Base-by-base conservation (phyloP, 208 protist genomes). In the Leishmania martiniquensis region DNA sequence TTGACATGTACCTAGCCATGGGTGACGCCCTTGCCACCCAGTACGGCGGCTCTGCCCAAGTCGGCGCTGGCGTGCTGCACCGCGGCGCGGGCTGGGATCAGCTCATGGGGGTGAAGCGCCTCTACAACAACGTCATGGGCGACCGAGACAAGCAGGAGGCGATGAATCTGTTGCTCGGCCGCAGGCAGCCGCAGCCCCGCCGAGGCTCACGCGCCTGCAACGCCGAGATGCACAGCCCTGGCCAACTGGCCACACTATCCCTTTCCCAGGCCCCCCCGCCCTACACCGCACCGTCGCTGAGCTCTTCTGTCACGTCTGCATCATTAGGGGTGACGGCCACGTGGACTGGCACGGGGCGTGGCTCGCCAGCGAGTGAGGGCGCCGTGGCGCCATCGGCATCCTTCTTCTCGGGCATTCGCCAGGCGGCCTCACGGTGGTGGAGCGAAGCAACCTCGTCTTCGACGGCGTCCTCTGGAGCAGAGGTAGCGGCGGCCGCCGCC, bases 21-120 rank as follows among this genome's bases (percentile, higher is more conserved):
- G 92, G 93, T 25, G 94, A 98, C 75, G 85, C 89, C 5, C 89
- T 98, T 52, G 96, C 94, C 6, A 81, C 87, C 54, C 94, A 98
- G 82, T 98, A 98, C 78, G 92, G 94, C 51, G 96, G 96, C 9
- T 95, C 89, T 1, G 85, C 87, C n/a, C 91, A 94, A 76, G 94
- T 98, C 5, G 89, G 91, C 6, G 96, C 89, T 9, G 94, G 93
- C 34, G 92, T 97, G 70, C 77, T 97, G 47, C 84, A 97, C 77
- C 85, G 92, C 60, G 93, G 95, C 37, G 80, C 87, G 0, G 87
- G 88, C 5, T 98, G 95, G 92, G 94, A 98, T 69, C 86, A 95
- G 80, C 67, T 94, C 9, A 98, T 97, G 91, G 87, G 87, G 22
- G 79, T 97, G 68, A 92, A 93, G 80, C 86, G 96, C 15, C 87